Evolutionary conservation across 2,329 filamentous ascomycete genomes (phyloP).

Genomic region (Colletotrichum sp.): DNA sequence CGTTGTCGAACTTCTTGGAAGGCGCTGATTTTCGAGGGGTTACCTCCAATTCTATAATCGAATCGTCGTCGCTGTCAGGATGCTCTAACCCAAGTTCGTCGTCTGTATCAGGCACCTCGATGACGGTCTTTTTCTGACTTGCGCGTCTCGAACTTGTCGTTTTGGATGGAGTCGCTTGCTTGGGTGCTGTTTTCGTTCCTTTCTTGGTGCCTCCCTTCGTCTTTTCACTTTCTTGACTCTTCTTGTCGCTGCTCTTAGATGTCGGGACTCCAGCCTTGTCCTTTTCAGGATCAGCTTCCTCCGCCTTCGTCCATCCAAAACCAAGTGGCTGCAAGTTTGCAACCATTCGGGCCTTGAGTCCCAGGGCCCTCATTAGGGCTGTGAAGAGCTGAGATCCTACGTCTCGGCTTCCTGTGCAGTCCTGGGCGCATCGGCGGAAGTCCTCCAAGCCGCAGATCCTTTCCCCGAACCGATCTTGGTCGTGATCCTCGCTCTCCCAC

Average conservation of each 20-base stretch:
- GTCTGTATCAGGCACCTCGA: slow-evolving; percentile 8
- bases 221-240: slow-evolving; percentile 13
- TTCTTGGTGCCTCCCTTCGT: slow-evolving; percentile 17
- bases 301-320: slow-evolving; percentile 88
- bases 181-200: neutral
- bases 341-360: slow-evolving; percentile 83
- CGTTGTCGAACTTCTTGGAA: slow-evolving; percentile 68
- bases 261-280: slow-evolving; percentile 18
- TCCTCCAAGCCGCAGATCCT: slow-evolving; percentile 68
- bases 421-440: slow-evolving; percentile 72
- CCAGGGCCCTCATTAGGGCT: slow-evolving; percentile 79
- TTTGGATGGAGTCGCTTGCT: neutral
- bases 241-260: slow-evolving; percentile 11
- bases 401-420: slow-evolving; percentile 83
- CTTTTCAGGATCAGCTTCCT: slow-evolving; percentile 71
- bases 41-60: slow-evolving; percentile 59
- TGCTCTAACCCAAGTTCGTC: slow-evolving; percentile 35
- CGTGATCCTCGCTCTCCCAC: slow-evolving; percentile 66
- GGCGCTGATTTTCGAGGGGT: slow-evolving; percentile 44
- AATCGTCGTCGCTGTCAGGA: slow-evolving; percentile 63
- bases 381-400: slow-evolving; percentile 90
- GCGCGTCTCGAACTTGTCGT: neutral
- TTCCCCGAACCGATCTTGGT: slow-evolving; percentile 77
- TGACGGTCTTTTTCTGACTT: neutral
- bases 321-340: slow-evolving; percentile 85